phyloP scores from a whole-genome alignment of 345 rosid genomes.

The Carallia pectinifolia region DNA sequence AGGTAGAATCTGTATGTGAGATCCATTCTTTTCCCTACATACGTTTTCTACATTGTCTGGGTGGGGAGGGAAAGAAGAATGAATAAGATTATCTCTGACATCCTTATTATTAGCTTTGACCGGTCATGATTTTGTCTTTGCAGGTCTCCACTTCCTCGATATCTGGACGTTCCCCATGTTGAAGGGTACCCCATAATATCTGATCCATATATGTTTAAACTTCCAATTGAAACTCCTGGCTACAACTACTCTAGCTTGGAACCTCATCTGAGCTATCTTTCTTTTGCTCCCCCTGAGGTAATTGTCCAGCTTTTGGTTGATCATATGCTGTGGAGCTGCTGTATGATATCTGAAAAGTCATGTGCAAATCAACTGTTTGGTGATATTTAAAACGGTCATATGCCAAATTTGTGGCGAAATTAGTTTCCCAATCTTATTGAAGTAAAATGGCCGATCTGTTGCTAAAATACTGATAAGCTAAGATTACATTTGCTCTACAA shows the following conservation, averaged over 20 bases:
- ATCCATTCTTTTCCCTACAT: neutral
- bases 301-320: neutral
- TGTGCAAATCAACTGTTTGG: neutral
- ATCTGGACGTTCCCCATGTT: conserved; percentile 53
- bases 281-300: conserved; percentile 96
- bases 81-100: neutral
- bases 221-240: conserved; percentile 46
- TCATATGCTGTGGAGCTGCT: neutral
- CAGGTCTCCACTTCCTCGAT: conserved; percentile 69
- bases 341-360: neutral
- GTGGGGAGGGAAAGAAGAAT: neutral
- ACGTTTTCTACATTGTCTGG: neutral
- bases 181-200: conserved; percentile 60
- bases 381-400: neutral
- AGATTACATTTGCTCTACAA: neutral
- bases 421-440: neutral
- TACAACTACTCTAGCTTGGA: conserved; percentile 27
- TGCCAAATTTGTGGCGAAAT: neutral
- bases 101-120: neutral
- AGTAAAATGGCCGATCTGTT: neutral
- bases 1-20: neutral
- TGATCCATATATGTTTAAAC: conserved; percentile 52
- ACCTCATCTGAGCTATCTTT: conserved; percentile 53
- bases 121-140: neutral
- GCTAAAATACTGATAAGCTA: neutral